Conservation (phyloP, 192 early-diverging fungal genomes). For the Backusella morwellensis region DNA sequence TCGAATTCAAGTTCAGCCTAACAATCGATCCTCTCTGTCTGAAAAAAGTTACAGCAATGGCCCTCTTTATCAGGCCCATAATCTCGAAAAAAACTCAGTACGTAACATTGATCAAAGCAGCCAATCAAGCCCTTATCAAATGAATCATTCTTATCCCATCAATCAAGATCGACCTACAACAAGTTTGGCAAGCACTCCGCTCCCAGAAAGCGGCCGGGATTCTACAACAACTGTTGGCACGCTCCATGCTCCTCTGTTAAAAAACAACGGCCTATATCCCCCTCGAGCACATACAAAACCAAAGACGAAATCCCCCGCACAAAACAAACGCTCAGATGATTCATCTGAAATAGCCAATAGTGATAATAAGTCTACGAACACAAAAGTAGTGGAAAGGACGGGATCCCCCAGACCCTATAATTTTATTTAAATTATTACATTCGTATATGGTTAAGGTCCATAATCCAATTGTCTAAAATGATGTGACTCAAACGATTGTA, state of each 20-base stretch:
- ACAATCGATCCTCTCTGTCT: neutral
- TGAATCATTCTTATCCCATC: neutral
- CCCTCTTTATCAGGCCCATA: neutral
- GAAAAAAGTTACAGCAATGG: neutral
- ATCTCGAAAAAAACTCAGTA: neutral
- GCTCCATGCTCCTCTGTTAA: neutral
- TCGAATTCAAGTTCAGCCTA: neutral
- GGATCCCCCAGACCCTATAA: neutral
- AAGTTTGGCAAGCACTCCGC: neutral
- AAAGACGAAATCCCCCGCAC: neutral
- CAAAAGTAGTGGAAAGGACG: neutral
- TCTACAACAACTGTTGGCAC: neutral
- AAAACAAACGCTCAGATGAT: neutral
- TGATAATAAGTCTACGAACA: neutral
- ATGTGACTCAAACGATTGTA: neutral
- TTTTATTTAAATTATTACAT: neutral
- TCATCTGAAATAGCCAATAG: neutral
- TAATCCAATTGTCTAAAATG: neutral
- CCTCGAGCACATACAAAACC: neutral
- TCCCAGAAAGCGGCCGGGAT: neutral
- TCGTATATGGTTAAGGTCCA: neutral
- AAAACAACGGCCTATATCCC: neutral
- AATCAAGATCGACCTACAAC: neutral
- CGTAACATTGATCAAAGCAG: neutral
- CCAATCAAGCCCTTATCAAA: neutral